These are phyloP conservation scores for Fusarium protoensiforme DNA, from an alignment of 2,329 filamentous ascomycete genomes.

Conservation along the genomic window DNA sequence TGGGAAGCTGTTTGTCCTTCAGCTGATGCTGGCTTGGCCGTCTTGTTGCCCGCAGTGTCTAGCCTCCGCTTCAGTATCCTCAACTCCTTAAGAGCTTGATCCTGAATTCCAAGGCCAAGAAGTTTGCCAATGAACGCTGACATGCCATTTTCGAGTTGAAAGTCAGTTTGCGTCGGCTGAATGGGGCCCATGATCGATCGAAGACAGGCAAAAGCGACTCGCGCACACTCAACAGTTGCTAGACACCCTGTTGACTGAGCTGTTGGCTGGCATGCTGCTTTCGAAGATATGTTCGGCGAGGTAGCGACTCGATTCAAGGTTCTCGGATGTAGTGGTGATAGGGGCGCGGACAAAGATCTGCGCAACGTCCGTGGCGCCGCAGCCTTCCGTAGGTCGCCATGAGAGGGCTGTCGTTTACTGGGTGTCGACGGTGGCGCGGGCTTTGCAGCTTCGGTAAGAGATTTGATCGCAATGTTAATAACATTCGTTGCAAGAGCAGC, in stretches of 20 bases:
- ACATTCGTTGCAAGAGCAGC: constrained; percentile 77
- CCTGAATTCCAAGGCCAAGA: constrained; percentile 71
- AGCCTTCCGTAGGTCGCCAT: constrained; percentile 49
- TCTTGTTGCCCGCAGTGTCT: constrained; percentile 55
- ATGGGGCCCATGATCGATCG: constrained; percentile 66
- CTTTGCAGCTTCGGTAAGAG: constrained; percentile 74
- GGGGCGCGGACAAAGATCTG: constrained; percentile 67
- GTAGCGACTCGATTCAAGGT: constrained; percentile 70
- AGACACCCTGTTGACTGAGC: constrained; percentile 58
- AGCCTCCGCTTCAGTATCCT: constrained; percentile 72
- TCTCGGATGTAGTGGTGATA: constrained; percentile 71
- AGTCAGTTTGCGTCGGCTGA: constrained; percentile 65
- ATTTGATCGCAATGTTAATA: constrained; percentile 76
- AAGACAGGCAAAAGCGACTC: constrained; percentile 73
- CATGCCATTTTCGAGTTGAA: constrained; percentile 80
- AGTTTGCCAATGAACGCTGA: constrained; percentile 75
- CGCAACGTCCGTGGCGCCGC: constrained; percentile 56
- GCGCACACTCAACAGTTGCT: constrained; percentile 74
- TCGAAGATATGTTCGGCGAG: constrained; percentile 56
- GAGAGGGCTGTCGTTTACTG: constrained; percentile 47
- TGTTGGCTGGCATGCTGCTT: constrained; percentile 44
- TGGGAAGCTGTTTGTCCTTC: constrained; percentile 46
- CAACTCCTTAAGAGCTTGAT: constrained; percentile 77
- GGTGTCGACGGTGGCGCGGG: constrained; percentile 48
- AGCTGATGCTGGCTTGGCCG: constrained; percentile 41